A percentile compares a stretch with the other conserved stretches of the same genome.
These are phyloP conservation scores for Solanum virginianum DNA, from an alignment of 257 asterid species.

Conservation along the genomic window DNA sequence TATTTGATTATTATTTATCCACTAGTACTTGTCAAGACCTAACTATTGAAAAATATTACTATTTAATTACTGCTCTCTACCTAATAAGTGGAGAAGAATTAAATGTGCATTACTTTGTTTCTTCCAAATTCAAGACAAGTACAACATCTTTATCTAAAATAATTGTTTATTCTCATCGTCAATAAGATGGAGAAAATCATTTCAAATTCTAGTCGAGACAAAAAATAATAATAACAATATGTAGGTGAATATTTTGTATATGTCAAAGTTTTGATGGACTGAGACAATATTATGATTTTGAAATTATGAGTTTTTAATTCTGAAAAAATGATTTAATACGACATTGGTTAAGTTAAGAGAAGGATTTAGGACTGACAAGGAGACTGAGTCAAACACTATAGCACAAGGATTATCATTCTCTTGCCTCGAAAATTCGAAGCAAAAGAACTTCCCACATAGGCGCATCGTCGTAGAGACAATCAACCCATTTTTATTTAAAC, in stretches of 20 bases:
- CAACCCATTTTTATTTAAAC: no score
- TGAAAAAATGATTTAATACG: neutral
- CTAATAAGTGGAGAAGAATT: neutral
- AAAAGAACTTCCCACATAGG: no score
- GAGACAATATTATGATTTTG: accelerated
- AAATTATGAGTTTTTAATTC: neutral
- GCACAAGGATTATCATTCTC: no score
- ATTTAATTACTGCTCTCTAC: neutral
- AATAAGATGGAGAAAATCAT: neutral
- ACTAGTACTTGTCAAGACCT: neutral
- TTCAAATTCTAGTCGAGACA: neutral
- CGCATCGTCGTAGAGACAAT: no score
- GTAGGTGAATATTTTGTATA: neutral
- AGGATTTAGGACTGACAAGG: no score
- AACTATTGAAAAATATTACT: neutral
- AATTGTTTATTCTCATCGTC: neutral
- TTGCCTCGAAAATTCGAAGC: no score
- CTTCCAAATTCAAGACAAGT: neutral
- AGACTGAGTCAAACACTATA: no score
- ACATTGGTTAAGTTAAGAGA: no score
- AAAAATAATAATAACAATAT: neutral
- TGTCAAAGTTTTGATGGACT: neutral
- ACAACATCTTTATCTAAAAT: neutral
- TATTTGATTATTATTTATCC: neutral
- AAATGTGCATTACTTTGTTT: neutral